Evolutionary conservation across 768 basidiomycete genomes (phyloP).

Genomic region (Hypholoma fasciculare): DNA sequence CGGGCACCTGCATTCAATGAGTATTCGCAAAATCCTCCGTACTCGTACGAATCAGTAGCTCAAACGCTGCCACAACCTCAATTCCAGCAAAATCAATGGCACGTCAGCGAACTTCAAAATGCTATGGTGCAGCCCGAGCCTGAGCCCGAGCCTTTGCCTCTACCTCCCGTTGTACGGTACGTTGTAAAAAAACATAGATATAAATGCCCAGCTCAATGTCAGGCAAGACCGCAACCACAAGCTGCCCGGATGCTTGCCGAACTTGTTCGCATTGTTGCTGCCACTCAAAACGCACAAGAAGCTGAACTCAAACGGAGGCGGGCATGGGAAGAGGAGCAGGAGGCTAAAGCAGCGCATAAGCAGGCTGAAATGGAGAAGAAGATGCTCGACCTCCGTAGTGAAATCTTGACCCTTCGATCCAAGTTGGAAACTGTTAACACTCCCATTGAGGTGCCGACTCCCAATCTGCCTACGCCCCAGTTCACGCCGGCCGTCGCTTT

Average conservation of each 20-base stretch:
- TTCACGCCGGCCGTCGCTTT: constrained; percentile 28
- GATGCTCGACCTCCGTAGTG: constrained; percentile 33
- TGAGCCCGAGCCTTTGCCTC: constrained; percentile 40
- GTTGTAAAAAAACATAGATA: constrained; percentile 12
- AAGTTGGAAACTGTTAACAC: constrained; percentile 26
- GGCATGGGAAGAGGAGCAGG: constrained; percentile 73
- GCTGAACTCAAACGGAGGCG: constrained; percentile 57
- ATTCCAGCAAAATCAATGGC: constrained; percentile 45
- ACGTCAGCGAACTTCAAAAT: constrained; percentile 65
- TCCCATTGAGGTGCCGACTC: constrained; percentile 12
- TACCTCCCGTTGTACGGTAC: constrained; percentile 36
- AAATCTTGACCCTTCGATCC: constrained; percentile 21
- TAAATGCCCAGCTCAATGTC: neutral
- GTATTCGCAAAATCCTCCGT: neutral
- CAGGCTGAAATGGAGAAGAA: constrained; percentile 62
- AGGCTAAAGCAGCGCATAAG: constrained; percentile 47
- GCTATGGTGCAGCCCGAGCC: constrained; percentile 48
- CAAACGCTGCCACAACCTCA: constrained; percentile 14
- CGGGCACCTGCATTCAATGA: constrained; percentile 18
- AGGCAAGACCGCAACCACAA: constrained; percentile 3
- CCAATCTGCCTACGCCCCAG: constrained; percentile 29
- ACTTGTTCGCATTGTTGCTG: constrained; percentile 56
- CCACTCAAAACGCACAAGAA: constrained; percentile 60
- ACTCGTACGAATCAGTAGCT: constrained; percentile 16
- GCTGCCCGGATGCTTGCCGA: constrained; percentile 43